Conservation (phyloP, 495 filamentous ascomycete species). For the Elasticomyces elasticus region DNA sequence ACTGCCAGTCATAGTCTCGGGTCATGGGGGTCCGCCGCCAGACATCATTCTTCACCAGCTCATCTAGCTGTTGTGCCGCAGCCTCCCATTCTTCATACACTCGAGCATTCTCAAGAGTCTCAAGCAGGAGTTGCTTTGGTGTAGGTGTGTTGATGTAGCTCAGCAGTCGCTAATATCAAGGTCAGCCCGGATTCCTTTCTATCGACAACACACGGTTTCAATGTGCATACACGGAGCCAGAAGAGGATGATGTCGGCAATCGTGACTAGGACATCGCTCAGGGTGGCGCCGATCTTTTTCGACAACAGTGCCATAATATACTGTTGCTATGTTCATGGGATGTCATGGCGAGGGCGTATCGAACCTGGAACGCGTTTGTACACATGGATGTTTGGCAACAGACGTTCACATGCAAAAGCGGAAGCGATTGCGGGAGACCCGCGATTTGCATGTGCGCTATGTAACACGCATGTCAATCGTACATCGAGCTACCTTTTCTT, state of each 20-base stretch:
- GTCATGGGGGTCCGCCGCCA: constrained; percentile 81
- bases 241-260: constrained; percentile 31
- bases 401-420: too few relatives aligned
- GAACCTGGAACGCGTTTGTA: too few relatives aligned
- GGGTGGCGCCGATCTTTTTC: constrained; percentile 17
- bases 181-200: too few relatives aligned
- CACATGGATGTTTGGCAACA: too few relatives aligned
- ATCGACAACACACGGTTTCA: too few relatives aligned
- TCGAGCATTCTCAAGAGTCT: constrained; percentile 51
- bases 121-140: constrained; percentile 44
- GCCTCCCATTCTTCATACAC: constrained; percentile 78
- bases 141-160: constrained; percentile 36
- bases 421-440: too few relatives aligned
- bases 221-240: constrained; percentile 27
- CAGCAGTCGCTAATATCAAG: constrained; percentile 41
- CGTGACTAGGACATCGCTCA: not conserved
- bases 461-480: too few relatives aligned
- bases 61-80: constrained; percentile 68
- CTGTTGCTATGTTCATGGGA: not conserved
- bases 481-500: too few relatives aligned
- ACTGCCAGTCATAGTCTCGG: constrained; percentile 77
- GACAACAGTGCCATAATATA: constrained; percentile 3
- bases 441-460: too few relatives aligned
- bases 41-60: constrained; percentile 58
- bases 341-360: not conserved